Evolutionary conservation across 1,284 basidiomycete species (phyloP).

Genomic region (Cryptococcus sp.): DNA sequence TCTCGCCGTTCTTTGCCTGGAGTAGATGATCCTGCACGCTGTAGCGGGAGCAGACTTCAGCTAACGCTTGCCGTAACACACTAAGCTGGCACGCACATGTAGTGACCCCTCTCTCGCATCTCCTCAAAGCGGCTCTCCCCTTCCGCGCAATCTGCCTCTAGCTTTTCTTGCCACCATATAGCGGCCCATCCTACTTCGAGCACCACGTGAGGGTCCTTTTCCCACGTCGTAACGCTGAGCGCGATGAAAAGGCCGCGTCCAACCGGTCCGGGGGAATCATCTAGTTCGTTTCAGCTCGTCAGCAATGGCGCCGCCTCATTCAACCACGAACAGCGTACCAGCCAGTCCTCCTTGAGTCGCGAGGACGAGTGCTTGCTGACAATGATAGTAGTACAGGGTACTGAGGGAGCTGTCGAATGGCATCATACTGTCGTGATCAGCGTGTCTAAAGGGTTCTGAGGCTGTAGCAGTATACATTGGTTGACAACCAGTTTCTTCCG

Average conservation of each 20-base stretch:
- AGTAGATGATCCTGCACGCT: conserved; percentile 43
- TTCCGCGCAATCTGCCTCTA: conserved; percentile 4
- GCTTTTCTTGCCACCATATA: conserved; percentile 33
- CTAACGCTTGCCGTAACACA: background rate
- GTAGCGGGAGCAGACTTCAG: background rate
- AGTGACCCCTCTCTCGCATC: conserved; percentile 38
- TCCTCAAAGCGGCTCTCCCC: conserved; percentile 26
- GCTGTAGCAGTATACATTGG: too few relatives aligned
- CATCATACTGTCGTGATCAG: too few relatives aligned
- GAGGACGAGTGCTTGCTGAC: conserved; percentile 38
- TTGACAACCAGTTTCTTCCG: background rate
- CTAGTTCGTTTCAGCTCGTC: conserved; percentile 4
- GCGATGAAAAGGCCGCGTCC: conserved; percentile 46
- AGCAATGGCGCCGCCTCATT: background rate
- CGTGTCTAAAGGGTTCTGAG: too few relatives aligned
- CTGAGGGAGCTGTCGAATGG: background rate
- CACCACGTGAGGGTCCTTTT: conserved; percentile 30
- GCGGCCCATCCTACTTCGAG: conserved; percentile 44
- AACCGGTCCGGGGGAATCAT: conserved; percentile 11
- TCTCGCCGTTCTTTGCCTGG: conserved; percentile 27
- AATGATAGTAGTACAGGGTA: conserved; percentile 30
- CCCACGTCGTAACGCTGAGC: conserved; percentile 39
- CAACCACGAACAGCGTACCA: conserved; percentile 2
- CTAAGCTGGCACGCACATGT: conserved; percentile 35
- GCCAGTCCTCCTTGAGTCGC: conserved; percentile 34